Base-by-base conservation (phyloP, 169 alveolate genomes). In the Plasmodium reichenowi region DNA sequence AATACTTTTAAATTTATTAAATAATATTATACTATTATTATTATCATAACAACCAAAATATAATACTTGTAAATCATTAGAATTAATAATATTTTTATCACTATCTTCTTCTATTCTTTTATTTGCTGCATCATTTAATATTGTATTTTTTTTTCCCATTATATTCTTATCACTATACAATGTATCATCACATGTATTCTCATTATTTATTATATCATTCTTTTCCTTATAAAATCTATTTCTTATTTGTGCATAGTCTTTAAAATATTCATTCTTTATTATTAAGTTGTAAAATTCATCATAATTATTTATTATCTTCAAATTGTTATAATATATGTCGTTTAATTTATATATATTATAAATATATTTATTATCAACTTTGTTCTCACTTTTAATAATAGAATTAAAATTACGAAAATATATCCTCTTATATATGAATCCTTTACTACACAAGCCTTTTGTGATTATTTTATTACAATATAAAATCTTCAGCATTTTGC, bases 21-120 rank as follows among this genome's bases (percentile, higher is more conserved):
- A 80, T 56, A 80, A 68, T 38, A 80, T 43, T 1, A 80, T 72
- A 68, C 90, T 80, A 68, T 43, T 56, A 22, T 80, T 80, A 32
- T 80, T 80, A 56, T 80, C 90, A 58, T 80, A 80, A 59, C 90
- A 67, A 17, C 90, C 90, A 80, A 80, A 80, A 58, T 52, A 80
- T 67, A 80, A 43, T 7, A 80, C 83, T 12, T 80, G 90, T 54
- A 80, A 80, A 26, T 80, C 90, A 20, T 58, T 80, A 1, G 90
- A 80, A 7, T 47, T 67, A 68, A 80, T 80, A 15, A 80, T 13
- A 80, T 80, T 80, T 80, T 70, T 80, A 32, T 32, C 45, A 26
- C 67, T 67, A 67, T 58, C 50, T 6, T 17, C 47, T 43, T 80
- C 90, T 15, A 54, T 24, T 24, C 56, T 32, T 60, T 54, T 56